Percentiles rank a stretch among this genome's conserved stretches.
phyloP scores from a whole-genome alignment of 179 eudicot species.

The Camellia oleifera region DNA sequence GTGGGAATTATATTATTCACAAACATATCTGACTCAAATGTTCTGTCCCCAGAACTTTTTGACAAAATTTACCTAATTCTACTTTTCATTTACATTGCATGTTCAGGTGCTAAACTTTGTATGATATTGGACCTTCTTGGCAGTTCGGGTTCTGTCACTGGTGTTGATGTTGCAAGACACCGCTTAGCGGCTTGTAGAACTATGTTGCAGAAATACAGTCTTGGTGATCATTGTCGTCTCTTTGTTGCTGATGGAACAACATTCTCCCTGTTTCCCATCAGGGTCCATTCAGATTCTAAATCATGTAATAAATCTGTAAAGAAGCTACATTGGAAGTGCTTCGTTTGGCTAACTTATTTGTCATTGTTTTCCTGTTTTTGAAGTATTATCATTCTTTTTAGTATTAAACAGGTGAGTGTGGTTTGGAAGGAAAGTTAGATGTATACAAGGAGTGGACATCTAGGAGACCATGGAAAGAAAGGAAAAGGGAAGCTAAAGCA shows the following conservation, averaged over 20 bases:
- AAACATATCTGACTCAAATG: not conserved
- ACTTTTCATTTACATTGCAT: conserved; percentile 18
- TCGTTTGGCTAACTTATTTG: conserved; percentile 7
- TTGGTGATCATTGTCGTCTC: conserved; percentile 84
- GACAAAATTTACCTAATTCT: not conserved
- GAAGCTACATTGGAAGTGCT: conserved; percentile 10
- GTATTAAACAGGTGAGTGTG: conserved; percentile 45
- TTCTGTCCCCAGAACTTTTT: not conserved
- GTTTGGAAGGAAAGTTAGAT: conserved; percentile 31
- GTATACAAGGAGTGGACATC: conserved; percentile 77
- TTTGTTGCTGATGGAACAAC: conserved; percentile 92
- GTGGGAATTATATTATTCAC: not conserved
- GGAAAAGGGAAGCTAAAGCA: conserved; percentile 65
- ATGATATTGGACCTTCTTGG: conserved; percentile 87
- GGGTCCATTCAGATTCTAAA: conserved; percentile 28
- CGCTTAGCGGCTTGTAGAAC: conserved; percentile 97
- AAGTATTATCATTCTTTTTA: conserved; percentile 22
- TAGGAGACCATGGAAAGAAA: conserved; percentile 83
- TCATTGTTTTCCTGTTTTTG: conserved; percentile 6
- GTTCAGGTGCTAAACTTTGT: conserved; percentile 95
- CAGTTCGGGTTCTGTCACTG: conserved; percentile 87
- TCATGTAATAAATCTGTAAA: conserved; percentile 32
- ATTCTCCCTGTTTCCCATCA: conserved; percentile 61
- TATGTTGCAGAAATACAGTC: conserved; percentile 73
- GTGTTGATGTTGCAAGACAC: conserved; percentile 90